Percentiles rank a stretch among this genome's conserved stretches.
Evolutionary conservation across 345 rosid genomes (phyloP).

Genomic region (Gossypium australe): DNA sequence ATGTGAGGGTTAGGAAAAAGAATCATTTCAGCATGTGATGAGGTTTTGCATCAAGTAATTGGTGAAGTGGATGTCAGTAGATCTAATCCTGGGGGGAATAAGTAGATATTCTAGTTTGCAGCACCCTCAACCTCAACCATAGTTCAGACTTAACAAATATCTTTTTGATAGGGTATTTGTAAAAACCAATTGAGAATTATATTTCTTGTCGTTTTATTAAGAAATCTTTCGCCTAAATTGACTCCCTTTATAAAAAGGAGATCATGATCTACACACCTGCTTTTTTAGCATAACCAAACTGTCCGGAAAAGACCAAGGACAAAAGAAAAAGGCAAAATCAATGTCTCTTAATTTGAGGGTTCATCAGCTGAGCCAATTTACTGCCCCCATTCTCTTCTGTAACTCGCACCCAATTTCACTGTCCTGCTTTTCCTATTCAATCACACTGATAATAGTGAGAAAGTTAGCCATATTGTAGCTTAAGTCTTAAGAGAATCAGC

Average conservation of each 20-base stretch:
- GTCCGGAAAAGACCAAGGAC: constrained; percentile 13
- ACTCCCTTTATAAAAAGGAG: constrained; percentile 17
- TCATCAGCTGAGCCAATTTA: neutral
- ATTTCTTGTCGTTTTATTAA: neutral
- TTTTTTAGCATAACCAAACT: constrained; percentile 28
- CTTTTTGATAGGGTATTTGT: constrained; percentile 4
- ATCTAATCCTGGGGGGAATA: neutral
- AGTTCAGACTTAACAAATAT: neutral
- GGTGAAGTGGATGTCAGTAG: constrained; percentile 8
- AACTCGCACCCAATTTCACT: neutral
- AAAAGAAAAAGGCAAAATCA: constrained; percentile 12
- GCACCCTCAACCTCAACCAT: neutral
- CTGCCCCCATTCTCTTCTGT: constrained; percentile 3
- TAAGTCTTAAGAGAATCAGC: neutral
- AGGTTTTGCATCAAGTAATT: neutral
- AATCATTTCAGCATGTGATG: constrained; percentile 3
- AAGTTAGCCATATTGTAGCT: neutral
- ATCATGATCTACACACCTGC: constrained; percentile 33
- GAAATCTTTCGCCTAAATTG: constrained; percentile 7
- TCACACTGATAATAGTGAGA: constrained; percentile 1
- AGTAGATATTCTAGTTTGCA: neutral
- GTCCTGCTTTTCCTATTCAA: constrained; percentile 8
- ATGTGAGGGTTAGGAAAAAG: neutral
- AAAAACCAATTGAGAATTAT: constrained; percentile 7
- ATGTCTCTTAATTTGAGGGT: constrained; percentile 1